phyloP scores from a whole-genome alignment of 148 eudicot genomes.

The Polygonum maritimum region DNA sequence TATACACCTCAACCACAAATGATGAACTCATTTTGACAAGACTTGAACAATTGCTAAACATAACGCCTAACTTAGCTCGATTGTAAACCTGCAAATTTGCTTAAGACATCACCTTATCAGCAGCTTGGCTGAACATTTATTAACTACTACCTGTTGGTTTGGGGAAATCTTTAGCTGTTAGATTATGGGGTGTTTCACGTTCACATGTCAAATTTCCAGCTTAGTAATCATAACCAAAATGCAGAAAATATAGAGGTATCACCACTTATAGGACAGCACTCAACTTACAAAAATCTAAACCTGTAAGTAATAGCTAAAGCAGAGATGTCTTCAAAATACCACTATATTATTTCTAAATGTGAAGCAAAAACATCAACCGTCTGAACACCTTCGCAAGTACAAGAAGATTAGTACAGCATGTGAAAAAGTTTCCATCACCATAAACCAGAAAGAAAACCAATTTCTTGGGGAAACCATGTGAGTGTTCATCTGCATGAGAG shows the following conservation, averaged over 20 bases:
- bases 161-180: no score
- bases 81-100: no score
- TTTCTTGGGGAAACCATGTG: background rate
- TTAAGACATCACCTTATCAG: no score
- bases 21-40: no score
- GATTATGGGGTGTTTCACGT: no score
- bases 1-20: no score
- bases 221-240: background rate
- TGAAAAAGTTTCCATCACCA: constrained; percentile 4
- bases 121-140: no score
- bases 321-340: background rate
- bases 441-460: background rate
- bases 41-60: no score
- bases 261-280: background rate
- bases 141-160: no score
- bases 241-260: background rate
- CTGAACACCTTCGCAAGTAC: background rate
- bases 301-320: background rate
- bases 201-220: no score
- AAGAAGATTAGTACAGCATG: background rate
- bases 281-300: background rate
- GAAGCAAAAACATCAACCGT: background rate
- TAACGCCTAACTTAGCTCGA: no score
- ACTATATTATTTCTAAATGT: background rate
- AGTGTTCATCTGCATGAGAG: background rate